Conservation (phyloP, 2,329 filamentous ascomycete genomes). For the Cladosporium sp. region DNA sequence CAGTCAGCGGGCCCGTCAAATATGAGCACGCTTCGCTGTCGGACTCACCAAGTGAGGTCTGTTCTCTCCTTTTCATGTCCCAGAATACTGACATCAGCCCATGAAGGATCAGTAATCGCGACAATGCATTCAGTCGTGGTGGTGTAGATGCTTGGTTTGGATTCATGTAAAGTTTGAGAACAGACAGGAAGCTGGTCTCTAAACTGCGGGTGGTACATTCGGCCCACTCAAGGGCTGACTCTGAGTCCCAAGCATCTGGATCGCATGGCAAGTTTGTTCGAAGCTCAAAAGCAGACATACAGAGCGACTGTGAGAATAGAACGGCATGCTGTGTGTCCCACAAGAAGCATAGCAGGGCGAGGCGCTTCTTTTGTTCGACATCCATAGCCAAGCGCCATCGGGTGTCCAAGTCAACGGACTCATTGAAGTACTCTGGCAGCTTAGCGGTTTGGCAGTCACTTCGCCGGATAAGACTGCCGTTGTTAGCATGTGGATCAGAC, state of each 20-base stretch:
- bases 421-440: constrained; percentile 30
- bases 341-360: constrained; percentile 59
- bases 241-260: constrained; percentile 54
- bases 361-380: constrained; percentile 55
- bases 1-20: background rate
- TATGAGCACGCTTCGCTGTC: background rate
- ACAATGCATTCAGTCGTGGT: constrained; percentile 46
- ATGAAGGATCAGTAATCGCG: constrained; percentile 53
- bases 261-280: constrained; percentile 53
- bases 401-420: constrained; percentile 38
- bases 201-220: background rate
- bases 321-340: constrained; percentile 64
- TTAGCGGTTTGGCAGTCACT: constrained; percentile 48
- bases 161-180: constrained; percentile 54
- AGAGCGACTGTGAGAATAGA: constrained; percentile 60
- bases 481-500: background rate
- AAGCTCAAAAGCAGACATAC: constrained; percentile 62
- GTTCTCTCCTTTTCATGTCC: constrained; percentile 58
- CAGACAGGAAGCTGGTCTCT: constrained; percentile 44
- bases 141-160: constrained; percentile 35
- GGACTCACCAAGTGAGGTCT: constrained; percentile 52
- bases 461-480: constrained; percentile 40
- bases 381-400: constrained; percentile 52
- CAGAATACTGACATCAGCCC: constrained; percentile 60
- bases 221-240: constrained; percentile 48